Conservation (phyloP, 352 stramenopile species). For the Phytophthora tentaculata region DNA sequence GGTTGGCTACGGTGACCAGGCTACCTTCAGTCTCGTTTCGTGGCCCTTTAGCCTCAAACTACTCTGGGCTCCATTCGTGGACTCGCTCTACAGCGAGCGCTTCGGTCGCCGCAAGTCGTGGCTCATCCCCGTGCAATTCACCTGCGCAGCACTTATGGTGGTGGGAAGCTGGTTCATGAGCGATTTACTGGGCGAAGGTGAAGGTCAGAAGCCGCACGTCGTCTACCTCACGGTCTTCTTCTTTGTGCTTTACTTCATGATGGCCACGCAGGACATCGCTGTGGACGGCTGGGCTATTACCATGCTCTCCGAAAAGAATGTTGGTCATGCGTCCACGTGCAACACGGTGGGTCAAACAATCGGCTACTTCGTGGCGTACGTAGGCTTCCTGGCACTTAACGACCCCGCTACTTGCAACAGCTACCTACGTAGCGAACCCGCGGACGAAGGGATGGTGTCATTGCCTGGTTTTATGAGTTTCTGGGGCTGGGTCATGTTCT, state of each 20-base stretch:
- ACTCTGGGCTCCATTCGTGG: conserved; percentile 98
- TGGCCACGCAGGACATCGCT: conserved; percentile 99
- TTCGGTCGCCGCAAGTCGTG: conserved; percentile 96
- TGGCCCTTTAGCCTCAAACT: conserved; percentile 99
- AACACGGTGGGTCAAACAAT: conserved; percentile 98
- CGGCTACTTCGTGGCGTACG: conserved; percentile 98
- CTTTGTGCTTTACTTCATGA: conserved; percentile 98
- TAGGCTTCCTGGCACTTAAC: conserved; percentile 98
- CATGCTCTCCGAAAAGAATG: conserved; percentile 97
- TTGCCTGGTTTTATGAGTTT: conserved; percentile 93
- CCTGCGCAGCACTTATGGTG: conserved; percentile 97
- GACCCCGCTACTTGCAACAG: conserved; percentile 92
- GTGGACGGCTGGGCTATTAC: conserved; percentile 99
- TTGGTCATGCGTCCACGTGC: conserved; percentile 95
- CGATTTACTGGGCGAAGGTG: conserved; percentile 85
- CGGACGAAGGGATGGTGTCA: conserved; percentile 82
- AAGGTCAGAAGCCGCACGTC: conserved; percentile 88
- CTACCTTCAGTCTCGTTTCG: conserved; percentile 97
- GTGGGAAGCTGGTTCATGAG: conserved; percentile 85
- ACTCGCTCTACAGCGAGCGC: conserved; percentile 92
- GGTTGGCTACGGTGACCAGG: conserved; percentile 96
- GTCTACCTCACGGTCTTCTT: conserved; percentile 95
- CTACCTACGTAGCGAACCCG: conserved; percentile 77
- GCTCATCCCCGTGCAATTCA: conserved; percentile 97
- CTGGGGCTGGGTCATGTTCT: conserved; percentile 94